Conservation (phyloP, 1,284 basidiomycete species). For the Malassezia arunalokei region DNA sequence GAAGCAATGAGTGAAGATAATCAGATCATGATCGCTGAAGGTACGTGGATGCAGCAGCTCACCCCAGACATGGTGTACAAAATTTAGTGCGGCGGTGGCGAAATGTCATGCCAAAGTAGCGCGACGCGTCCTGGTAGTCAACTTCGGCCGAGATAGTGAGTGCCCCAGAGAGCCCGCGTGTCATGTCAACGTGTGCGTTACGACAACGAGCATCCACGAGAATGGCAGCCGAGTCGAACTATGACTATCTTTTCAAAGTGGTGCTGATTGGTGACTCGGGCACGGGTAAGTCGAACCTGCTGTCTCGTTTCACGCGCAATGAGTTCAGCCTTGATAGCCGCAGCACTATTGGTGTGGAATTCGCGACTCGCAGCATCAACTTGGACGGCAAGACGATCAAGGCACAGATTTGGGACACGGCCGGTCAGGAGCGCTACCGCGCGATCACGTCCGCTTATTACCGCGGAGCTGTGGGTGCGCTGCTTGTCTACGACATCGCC, state of each 20-base stretch:
- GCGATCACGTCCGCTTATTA: conserved; percentile 95
- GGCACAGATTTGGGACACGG: conserved; percentile 98
- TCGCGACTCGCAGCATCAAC: conserved; percentile 86
- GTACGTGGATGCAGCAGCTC: conserved; percentile 25
- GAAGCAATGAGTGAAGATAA: conserved; percentile 63
- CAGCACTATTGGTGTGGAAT: conserved; percentile 90
- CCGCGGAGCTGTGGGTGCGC: conserved; percentile 73
- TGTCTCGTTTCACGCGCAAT: conserved; percentile 73
- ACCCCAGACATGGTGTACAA: conserved; percentile 16
- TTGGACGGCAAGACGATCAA: conserved; percentile 96
- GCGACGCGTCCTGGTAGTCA: not conserved
- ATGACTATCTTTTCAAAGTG: conserved; percentile 44
- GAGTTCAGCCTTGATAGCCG: conserved; percentile 99
- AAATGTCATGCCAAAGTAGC: not conserved
- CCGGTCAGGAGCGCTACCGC: conserved; percentile 95
- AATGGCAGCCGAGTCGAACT: conserved; percentile 42
- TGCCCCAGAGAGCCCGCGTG: not conserved
- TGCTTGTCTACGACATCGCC: conserved; percentile 50
- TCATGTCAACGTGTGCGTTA: not conserved
- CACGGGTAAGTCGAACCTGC: conserved; percentile 73
- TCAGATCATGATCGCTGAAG: conserved; percentile 76
- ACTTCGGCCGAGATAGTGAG: not conserved
- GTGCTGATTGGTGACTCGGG: conserved; percentile 98
- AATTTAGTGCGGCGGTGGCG: conserved; percentile 1
- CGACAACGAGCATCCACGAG: not conserved